Evolutionary conservation across 345 rosid species (phyloP).

Genomic region (Trapa bicornis): DNA sequence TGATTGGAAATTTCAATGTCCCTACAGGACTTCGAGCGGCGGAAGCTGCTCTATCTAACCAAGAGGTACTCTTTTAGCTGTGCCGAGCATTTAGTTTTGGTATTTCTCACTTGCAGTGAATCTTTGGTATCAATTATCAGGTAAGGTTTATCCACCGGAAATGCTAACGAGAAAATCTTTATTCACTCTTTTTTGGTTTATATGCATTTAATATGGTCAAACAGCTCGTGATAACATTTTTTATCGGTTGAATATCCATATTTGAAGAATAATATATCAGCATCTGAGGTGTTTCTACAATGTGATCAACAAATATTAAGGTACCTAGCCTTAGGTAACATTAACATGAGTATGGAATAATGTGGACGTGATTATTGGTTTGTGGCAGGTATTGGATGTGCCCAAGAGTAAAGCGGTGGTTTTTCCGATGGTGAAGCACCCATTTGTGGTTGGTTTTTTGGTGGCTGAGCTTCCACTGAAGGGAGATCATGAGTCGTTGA

Average conservation of each 20-base stretch:
- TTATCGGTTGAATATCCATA: not conserved
- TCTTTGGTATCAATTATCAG: not conserved
- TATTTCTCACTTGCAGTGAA: not conserved
- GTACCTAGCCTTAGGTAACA: not conserved
- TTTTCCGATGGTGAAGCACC: constrained; percentile 89
- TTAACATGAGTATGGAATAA: not conserved
- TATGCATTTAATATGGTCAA: not conserved
- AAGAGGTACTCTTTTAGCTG: constrained; percentile 32
- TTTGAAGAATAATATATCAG: not conserved
- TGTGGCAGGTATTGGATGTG: constrained; percentile 47
- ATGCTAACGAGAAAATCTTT: too few relatives aligned
- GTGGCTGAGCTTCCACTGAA: constrained; percentile 66
- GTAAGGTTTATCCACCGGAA: too few relatives aligned
- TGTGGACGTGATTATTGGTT: constrained; percentile 1
- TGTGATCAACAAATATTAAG: not conserved
- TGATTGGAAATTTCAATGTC: constrained; percentile 62
- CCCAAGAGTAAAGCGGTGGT: constrained; percentile 56
- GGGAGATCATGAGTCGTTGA: constrained; percentile 20
- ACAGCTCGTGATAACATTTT: not conserved
- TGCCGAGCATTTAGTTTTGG: not conserved
- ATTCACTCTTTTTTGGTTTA: not conserved
- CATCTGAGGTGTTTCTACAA: not conserved
- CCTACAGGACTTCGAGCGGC: constrained; percentile 74
- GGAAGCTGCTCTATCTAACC: constrained; percentile 69
- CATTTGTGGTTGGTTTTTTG: constrained; percentile 84